Evolutionary conservation across 148 eudicot genomes (phyloP).

Genomic region (Spergularia bocconei): DNA sequence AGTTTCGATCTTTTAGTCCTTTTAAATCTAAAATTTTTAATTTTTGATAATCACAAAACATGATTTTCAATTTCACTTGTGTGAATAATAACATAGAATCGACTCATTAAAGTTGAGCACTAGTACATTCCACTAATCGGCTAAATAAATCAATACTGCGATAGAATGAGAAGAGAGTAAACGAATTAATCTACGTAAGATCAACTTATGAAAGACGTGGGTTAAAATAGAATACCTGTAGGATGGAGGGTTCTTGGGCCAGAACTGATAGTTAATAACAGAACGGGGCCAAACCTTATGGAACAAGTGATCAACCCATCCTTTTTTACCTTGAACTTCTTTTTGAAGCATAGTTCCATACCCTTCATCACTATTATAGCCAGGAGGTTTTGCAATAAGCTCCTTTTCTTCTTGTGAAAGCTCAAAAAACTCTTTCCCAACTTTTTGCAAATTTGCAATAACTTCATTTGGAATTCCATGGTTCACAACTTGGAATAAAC

Average conservation of each 20-base stretch:
- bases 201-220: background rate
- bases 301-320: slow-evolving; percentile 90
- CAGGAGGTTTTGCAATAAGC: slow-evolving; percentile 40
- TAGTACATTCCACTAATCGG: too few species aligned
- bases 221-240: slow-evolving; percentile 43
- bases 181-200: background rate
- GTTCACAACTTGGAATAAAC: slow-evolving; percentile 48
- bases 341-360: slow-evolving; percentile 63
- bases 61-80: too few species aligned
- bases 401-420: slow-evolving; percentile 55
- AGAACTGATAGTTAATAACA: slow-evolving; percentile 50
- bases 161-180: too few species aligned
- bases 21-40: too few species aligned
- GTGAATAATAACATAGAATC: too few species aligned
- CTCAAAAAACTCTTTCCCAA: slow-evolving; percentile 49
- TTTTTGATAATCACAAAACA: too few species aligned
- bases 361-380: slow-evolving; percentile 47
- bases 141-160: too few species aligned
- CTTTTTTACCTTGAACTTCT: slow-evolving; percentile 49
- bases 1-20: too few species aligned
- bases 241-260: slow-evolving; percentile 74
- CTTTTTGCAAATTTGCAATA: slow-evolving; percentile 33
- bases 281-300: slow-evolving; percentile 76
- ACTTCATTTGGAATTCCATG: slow-evolving; percentile 45
- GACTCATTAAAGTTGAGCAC: too few species aligned